These are phyloP conservation scores for Tripterygium wilfordii DNA, from an alignment of 177 flowering plant genomes.

Conservation along the genomic window DNA sequence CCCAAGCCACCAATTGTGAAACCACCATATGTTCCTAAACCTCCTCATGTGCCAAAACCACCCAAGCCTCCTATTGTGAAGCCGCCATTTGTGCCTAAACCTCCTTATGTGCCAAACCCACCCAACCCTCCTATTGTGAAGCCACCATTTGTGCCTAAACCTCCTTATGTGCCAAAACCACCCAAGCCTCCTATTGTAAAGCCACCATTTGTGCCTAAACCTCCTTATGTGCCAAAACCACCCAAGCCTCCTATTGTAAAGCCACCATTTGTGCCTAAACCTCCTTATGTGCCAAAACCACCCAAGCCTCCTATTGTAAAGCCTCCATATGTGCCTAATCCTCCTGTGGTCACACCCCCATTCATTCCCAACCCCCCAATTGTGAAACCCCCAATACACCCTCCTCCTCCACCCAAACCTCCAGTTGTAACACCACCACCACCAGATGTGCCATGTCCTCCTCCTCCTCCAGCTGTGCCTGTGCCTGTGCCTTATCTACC, in stretches of 20 bases:
- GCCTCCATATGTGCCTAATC: slow-evolving; percentile 28
- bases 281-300: slow-evolving; percentile 24
- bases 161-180: slow-evolving; percentile 23
- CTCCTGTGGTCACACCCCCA: slow-evolving; percentile 24
- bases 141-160: slow-evolving; percentile 28
- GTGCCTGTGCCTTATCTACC: neutral
- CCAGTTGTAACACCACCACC: slow-evolving; percentile 17
- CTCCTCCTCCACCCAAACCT: slow-evolving; percentile 3
- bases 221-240: slow-evolving; percentile 14
- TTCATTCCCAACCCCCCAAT: slow-evolving; percentile 9
- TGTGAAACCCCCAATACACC: slow-evolving; percentile 11
- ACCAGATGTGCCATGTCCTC: slow-evolving; percentile 16
- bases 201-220: slow-evolving; percentile 10
- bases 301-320: slow-evolving; percentile 8
- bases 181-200: slow-evolving; percentile 10
- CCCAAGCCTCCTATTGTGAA: slow-evolving; percentile 14
- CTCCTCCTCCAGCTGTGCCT: slow-evolving; percentile 28
- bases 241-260: no score
- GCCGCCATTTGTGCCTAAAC: no score
- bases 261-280: slow-evolving; percentile 30
- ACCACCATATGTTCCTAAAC: neutral
- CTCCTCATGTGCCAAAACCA: slow-evolving; percentile 9
- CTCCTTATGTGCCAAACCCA: slow-evolving; percentile 18
- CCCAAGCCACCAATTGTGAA: slow-evolving; percentile 7
- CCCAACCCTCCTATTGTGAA: slow-evolving; percentile 7